Percentiles rank a stretch among this genome's conserved stretches.
Evolutionary conservation across 306 rosid genomes (phyloP).

Genomic region (Prosopis cineraria): DNA sequence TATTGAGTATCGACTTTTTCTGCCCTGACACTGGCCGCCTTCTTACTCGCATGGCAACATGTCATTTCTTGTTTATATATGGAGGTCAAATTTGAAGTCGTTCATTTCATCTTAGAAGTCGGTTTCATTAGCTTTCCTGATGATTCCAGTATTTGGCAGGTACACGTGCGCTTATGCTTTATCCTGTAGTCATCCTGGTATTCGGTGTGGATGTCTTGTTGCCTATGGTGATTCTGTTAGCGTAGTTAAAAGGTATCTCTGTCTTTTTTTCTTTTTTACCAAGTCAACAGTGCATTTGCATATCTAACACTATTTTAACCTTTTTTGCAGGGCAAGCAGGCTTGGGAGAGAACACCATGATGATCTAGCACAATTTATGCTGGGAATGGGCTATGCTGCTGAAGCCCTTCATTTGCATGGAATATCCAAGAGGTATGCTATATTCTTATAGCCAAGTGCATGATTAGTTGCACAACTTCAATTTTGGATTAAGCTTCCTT

Average conservation of each 20-base stretch:
- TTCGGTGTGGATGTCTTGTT: conserved; percentile 96
- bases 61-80: conserved; percentile 21
- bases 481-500: not conserved
- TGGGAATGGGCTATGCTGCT: conserved; percentile 97
- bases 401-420: conserved; percentile 98
- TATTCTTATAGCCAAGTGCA: conserved; percentile 26
- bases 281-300: conserved; percentile 15
- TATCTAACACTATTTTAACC: conserved; percentile 27
- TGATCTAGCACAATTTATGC: conserved; percentile 95
- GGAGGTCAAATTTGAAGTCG: conserved; percentile 25
- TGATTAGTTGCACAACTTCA: not conserved
- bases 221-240: conserved; percentile 99
- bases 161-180: conserved; percentile 95
- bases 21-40: conserved; percentile 6
- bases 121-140: conserved; percentile 23
- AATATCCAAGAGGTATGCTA: conserved; percentile 83
- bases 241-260: conserved; percentile 88
- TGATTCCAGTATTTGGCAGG: conserved; percentile 48
- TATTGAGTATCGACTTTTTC: conserved; percentile 24
- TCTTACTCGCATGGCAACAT: not conserved
- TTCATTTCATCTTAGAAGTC: conserved; percentile 19
- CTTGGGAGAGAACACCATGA: conserved; percentile 98
- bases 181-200: conserved; percentile 93
- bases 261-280: not conserved
- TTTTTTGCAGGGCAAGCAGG: conserved; percentile 89